A percentile compares a stretch with the other conserved stretches of the same genome.
Conservation (phyloP, 2,329 filamentous ascomycete species). For the Penicillium sp. region DNA sequence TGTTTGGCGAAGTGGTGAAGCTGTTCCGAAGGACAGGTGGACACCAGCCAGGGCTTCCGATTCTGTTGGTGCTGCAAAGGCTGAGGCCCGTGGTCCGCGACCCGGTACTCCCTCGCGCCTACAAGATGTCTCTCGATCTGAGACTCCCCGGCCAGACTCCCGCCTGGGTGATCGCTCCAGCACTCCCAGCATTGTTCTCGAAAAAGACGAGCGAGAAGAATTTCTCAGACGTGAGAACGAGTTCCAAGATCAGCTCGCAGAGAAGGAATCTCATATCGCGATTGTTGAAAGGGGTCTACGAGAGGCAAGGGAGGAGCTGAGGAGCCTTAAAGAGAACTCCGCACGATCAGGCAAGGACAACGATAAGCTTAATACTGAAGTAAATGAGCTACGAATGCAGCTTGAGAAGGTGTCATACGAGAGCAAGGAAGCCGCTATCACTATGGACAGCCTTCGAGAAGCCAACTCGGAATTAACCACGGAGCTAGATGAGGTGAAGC, state of each 20-base stretch:
- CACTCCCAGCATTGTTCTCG: slow-evolving; percentile 84
- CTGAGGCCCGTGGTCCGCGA: slow-evolving; percentile 53
- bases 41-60: slow-evolving; percentile 67
- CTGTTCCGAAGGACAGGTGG: slow-evolving; percentile 89
- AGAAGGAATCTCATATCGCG: slow-evolving; percentile 83
- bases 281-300: slow-evolving; percentile 79
- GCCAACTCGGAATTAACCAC: slow-evolving; percentile 90
- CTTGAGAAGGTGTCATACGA: slow-evolving; percentile 94
- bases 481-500: slow-evolving; percentile 93
- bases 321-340: slow-evolving; percentile 83
- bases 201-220: slow-evolving; percentile 96
- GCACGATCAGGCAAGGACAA: slow-evolving; percentile 85
- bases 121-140: slow-evolving; percentile 56
- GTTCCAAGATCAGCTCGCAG: slow-evolving; percentile 92
- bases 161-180: slow-evolving; percentile 78
- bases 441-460: slow-evolving; percentile 96
- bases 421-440: slow-evolving; percentile 94
- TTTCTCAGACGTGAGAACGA: slow-evolving; percentile 95
- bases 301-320: slow-evolving; percentile 84
- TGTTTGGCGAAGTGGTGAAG: slow-evolving; percentile 84
- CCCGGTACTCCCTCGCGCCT: slow-evolving; percentile 48
- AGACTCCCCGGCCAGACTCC: slow-evolving; percentile 67
- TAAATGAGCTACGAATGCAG: slow-evolving; percentile 95
- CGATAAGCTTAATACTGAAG: slow-evolving; percentile 80
- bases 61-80: slow-evolving; percentile 53